These are phyloP conservation scores for Pseudopithomyces chartarum DNA, from an alignment of 2,329 filamentous ascomycete genomes.

Conservation along the genomic window DNA sequence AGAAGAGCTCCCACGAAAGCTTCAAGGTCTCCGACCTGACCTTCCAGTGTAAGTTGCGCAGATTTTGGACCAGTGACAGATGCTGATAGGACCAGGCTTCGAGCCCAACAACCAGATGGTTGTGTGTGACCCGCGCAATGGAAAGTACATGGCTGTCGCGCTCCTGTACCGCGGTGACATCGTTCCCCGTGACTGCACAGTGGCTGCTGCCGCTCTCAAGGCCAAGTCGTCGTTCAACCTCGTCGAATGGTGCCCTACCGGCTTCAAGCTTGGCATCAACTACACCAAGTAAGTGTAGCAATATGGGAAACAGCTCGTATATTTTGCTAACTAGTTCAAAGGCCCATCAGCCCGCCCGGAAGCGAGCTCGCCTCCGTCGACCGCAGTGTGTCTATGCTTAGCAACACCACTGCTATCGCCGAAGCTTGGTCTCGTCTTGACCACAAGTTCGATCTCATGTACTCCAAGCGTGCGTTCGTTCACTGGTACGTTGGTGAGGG, in stretches of 20 bases:
- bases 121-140: constrained; percentile 73
- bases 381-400: constrained; percentile 86
- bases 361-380: constrained; percentile 97
- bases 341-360: constrained; percentile 92
- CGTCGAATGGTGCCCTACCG: constrained; percentile 76
- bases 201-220: constrained; percentile 70
- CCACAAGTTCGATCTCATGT: constrained; percentile 79
- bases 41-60: constrained; percentile 64
- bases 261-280: constrained; percentile 78
- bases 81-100: constrained; percentile 60
- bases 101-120: constrained; percentile 83
- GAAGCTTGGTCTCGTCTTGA: constrained; percentile 75
- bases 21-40: constrained; percentile 82
- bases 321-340: constrained; percentile 57
- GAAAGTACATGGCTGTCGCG: constrained; percentile 77
- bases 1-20: constrained; percentile 83
- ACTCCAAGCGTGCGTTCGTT: constrained; percentile 76
- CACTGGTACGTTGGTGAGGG: constrained; percentile 86
- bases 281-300: constrained; percentile 58
- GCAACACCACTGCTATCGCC: constrained; percentile 75
- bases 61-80: constrained; percentile 7
- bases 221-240: constrained; percentile 74
- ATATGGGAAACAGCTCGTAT: background rate
- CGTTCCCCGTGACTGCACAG: constrained; percentile 71
- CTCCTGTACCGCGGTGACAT: constrained; percentile 75